Base-by-base conservation (phyloP, 2,329 filamentous ascomycete species). In the Fusarium metavorans region DNA sequence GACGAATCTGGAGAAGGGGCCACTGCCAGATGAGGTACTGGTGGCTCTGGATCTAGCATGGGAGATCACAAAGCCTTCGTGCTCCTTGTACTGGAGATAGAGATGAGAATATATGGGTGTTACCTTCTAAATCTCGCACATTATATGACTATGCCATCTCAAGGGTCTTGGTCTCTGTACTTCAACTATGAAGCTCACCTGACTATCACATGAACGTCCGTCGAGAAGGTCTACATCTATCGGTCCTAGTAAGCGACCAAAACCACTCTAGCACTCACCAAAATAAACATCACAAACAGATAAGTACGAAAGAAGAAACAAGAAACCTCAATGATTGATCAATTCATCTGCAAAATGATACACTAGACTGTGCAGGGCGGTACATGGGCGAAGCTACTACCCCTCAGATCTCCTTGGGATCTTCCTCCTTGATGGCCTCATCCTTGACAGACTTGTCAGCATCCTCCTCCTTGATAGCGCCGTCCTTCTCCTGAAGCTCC, bases 401-500 rank as follows among this genome's bases (percentile, higher is more conserved):
- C 18, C 18, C 13, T 54, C 50, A 54, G 27, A 34, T 54, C 27
- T 54, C 27, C 27, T 54, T 32, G 50, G 27, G 18, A 20, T 54
- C 27, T 5, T 14, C 27, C 27, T 54, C 50, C 50, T 57, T 57
- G 32, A n/a, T 25, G n/a, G 6, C n/a, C 48, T 52, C 18, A 11
- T 54, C 45, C 45, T 50, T 30, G 45, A 10, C 10, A 50, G 25
- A 3, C 25, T 54, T 57, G 54, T 34, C 32, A 9, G 3, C 5
- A 10, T 6, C 32, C 32, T 57, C 52, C 23, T 39, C 62, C 37
- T 35, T 64, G 16, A 45, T 43, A 23, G 34, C 41, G 23, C 41
- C 64, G 6, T 45, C 50, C 8, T 50, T 37, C 6, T 58, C 45
- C 39, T 63, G 57, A 10, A 67, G 64, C 32, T 69, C 57, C 13